phyloP scores from a whole-genome alignment of 1,284 basidiomycete species.

The Boletellus deceptivus region DNA sequence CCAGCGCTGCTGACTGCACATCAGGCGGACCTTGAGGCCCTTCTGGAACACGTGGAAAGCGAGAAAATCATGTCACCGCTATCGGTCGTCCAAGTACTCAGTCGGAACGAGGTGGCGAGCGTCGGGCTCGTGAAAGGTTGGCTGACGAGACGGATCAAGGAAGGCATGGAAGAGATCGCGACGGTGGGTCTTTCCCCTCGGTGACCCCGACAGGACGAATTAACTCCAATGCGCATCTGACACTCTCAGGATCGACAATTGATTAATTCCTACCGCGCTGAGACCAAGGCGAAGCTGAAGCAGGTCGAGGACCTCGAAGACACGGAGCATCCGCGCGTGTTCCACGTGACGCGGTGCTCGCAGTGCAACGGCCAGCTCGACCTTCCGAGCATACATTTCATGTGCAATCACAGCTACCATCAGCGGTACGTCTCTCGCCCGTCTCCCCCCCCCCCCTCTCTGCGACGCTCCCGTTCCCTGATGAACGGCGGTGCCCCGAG shows the following conservation, averaged over 20 bases:
- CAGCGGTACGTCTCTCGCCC: slow-evolving; percentile 57
- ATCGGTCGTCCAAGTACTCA: slow-evolving; percentile 85
- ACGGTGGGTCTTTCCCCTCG: slow-evolving; percentile 50
- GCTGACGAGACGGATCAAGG: slow-evolving; percentile 75
- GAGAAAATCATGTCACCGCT: slow-evolving; percentile 84
- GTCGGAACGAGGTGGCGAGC: slow-evolving; percentile 82
- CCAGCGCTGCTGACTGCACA: slow-evolving; percentile 69
- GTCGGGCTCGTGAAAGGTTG: slow-evolving; percentile 91
- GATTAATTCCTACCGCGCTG: slow-evolving; percentile 82
- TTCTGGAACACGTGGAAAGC: slow-evolving; percentile 78
- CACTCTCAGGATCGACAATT: slow-evolving; percentile 77
- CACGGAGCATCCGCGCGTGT: slow-evolving; percentile 76
- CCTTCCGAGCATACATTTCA: slow-evolving; percentile 92
- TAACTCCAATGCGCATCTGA: too few relatives aligned
- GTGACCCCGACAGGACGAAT: too few relatives aligned
- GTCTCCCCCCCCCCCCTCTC: not conserved
- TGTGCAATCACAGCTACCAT: slow-evolving; percentile 98
- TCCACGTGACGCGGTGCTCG: slow-evolving; percentile 92
- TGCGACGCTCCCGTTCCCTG: not conserved
- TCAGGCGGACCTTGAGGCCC: slow-evolving; percentile 62
- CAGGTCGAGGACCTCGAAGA: slow-evolving; percentile 83
- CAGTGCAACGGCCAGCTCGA: slow-evolving; percentile 87
- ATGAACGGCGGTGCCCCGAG: too few relatives aligned
- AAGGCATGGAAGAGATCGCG: slow-evolving; percentile 74
- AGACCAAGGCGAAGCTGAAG: slow-evolving; percentile 78